Base-by-base conservation (phyloP, 2,329 filamentous ascomycete genomes). In the Paracorniculantispora psalliotae region DNA sequence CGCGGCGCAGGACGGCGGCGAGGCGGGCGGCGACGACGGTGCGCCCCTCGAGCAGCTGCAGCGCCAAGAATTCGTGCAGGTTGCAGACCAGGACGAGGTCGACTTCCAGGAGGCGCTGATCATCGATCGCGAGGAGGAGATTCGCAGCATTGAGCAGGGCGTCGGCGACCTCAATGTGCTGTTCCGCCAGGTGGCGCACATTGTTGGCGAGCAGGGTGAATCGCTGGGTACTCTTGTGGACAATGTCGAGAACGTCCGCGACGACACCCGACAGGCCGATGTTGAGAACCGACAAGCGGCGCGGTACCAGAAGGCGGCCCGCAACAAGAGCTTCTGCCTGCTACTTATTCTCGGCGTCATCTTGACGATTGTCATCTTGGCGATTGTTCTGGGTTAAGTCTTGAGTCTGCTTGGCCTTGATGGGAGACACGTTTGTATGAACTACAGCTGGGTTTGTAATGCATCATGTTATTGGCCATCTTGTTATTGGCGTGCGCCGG, bases 31-130 rank as follows among this genome's bases (percentile, higher is more conserved):
- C 21, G 67, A 62, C 41, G 68, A 64, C 12, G 72, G 56, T 49
- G 65, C 44, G 46, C 75, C 70, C 61, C 74, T 67, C 64, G 75
- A 73, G 57, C 79, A 81, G 50, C 81, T 85, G 48, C 80, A 85
- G 63, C 86, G 89, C 69, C 82, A 89, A 65, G 84, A 93, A 67
- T 87, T 92, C 65, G 79, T 89, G 13, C 90, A 91, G 59, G 81
- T 97, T 9, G 94, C 92, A 1, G 84, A 91, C 28, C 94, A 99
- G 72, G 88, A 91, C 66, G 96, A 99, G 70, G 94, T 99, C 46
- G 93, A 99, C 71, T 99, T 97, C 77, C 94, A 99, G 71, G 94
- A 99, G 66, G 87, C 89, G 17, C 80, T 99, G 60, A 99, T 99
- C 69, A 88, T 96, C 62, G 93, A 99, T 79, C 92, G 96, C 57